Base-by-base conservation (phyloP, 495 filamentous ascomycete species). In the Lindgomyces ingoldianus region DNA sequence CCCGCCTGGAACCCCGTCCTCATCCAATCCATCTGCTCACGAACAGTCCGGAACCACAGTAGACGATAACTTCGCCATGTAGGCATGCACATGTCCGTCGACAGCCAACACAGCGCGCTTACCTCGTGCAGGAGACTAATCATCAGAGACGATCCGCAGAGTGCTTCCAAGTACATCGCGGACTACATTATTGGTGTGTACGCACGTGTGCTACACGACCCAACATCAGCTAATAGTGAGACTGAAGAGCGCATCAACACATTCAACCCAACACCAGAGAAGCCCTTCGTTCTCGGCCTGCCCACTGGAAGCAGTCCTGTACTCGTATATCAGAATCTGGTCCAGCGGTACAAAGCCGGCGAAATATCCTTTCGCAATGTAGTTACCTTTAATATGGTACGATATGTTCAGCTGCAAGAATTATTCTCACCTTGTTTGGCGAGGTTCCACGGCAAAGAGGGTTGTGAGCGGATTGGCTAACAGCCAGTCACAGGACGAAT, bases 361-460 rank as follows among this genome's bases (percentile, higher is more conserved):
- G 83, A 89, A 67, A 87, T 94, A 64, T 92, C 90, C 0, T 94
- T 93, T 72, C 87, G 86, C 69, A 85, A 93, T 88, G 89, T 94
- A 67, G 81, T 92, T 70, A 94, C 90, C 8, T 93, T 93, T 79
- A 95, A 95, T 74, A 95, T 95, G 91, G 89, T 91, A 84, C 54
- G 78, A 18, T 29, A 49, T 47, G 36, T 39, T 29, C 21, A 49
- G 21, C 47, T 39, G 30, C 54, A 45, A 3, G 24, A 18, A 1
- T 21, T 47, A 21, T 53, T 30, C 25, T 22, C 56, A 60, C 57
- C 50, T 58, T 55, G 64, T 63, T 57, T 56, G 64, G 42, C 56
- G 22, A 55, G 27, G 51, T 64, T 9, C 25, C 36, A 60, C 57
- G 25, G 25, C 54, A 53, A 24, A 52, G 46, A 50, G 47, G n/a